Evolutionary conservation across 495 filamentous ascomycete genomes (phyloP).

Genomic region (Cercophora scortea): DNA sequence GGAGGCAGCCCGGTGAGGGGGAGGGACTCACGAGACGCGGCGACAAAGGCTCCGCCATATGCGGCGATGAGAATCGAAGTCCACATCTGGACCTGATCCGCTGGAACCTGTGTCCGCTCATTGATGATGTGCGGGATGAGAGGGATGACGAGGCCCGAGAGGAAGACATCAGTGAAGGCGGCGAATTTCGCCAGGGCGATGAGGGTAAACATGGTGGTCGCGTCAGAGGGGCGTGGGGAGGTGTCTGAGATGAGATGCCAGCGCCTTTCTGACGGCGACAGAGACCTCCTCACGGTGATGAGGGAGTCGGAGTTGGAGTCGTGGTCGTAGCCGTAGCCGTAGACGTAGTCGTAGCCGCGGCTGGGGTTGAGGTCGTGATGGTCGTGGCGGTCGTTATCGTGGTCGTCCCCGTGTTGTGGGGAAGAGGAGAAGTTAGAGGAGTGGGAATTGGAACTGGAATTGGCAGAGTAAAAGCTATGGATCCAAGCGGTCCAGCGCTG

Average conservation of each 20-base stretch:
- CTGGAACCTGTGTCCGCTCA: not conserved
- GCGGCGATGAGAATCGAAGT: slow-evolving; percentile 18
- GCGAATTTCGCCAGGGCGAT: slow-evolving; percentile 10
- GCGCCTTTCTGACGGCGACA: not conserved
- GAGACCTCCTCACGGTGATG: not conserved
- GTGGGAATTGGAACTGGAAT: too few species aligned
- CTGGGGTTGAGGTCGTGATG: not conserved
- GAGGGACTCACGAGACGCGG: slow-evolving; percentile 16
- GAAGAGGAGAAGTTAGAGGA: too few species aligned
- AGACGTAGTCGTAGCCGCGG: not conserved
- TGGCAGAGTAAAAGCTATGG: too few species aligned
- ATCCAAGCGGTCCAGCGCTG: too few species aligned
- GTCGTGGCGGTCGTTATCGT: not conserved
- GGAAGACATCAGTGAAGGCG: slow-evolving; percentile 10
- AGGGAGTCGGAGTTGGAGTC: not conserved
- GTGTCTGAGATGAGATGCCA: not conserved
- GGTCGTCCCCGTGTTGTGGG: not conserved
- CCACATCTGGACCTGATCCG: slow-evolving; percentile 16
- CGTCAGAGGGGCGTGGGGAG: not conserved
- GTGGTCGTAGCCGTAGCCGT: not conserved
- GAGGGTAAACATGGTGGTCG: not conserved
- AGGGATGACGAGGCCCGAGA: slow-evolving; percentile 10
- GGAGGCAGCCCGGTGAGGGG: not conserved
- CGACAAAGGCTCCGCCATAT: slow-evolving; percentile 20
- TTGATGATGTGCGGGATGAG: not conserved